These are phyloP conservation scores for Apiospora arundinis DNA, from an alignment of 2,329 filamentous ascomycete species.

Conservation along the genomic window DNA sequence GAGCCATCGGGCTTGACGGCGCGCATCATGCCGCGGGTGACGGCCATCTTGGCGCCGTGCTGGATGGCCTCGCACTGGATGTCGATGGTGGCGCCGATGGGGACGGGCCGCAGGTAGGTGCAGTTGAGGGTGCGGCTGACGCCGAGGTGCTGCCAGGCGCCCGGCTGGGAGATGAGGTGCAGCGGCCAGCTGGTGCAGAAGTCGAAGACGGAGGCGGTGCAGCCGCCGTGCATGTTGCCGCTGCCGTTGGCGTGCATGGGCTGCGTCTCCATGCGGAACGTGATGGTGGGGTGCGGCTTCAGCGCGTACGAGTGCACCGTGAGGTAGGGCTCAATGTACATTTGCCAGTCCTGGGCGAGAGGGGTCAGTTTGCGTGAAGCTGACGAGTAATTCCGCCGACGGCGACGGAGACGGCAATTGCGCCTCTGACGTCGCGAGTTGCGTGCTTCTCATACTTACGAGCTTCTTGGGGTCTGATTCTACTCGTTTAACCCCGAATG, in stretches of 20 bases:
- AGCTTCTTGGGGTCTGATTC: neutral
- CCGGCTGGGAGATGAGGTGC: constrained; percentile 60
- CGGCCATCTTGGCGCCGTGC: constrained; percentile 51
- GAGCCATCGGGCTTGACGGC: constrained; percentile 34
- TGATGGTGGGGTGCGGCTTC: constrained; percentile 46
- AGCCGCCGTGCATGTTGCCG: constrained; percentile 66
- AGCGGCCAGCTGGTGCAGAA: constrained; percentile 66
- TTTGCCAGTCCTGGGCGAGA: constrained; percentile 52
- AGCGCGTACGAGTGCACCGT: constrained; percentile 46
- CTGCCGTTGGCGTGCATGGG: constrained; percentile 59
- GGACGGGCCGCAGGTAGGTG: constrained; percentile 70
- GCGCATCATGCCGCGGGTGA: constrained; percentile 54
- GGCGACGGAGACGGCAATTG: neutral
- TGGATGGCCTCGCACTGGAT: constrained; percentile 56
- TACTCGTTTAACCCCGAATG: neutral
- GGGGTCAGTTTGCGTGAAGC: neutral
- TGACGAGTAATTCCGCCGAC: neutral
- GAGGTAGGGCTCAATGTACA: constrained; percentile 48
- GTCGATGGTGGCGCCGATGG: constrained; percentile 50
- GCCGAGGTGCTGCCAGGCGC: constrained; percentile 67
- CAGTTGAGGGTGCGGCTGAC: constrained; percentile 71
- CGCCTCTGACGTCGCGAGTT: neutral
- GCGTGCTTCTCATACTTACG: neutral
- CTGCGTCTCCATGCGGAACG: constrained; percentile 57
- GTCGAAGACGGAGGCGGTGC: constrained; percentile 72